phyloP scores from a whole-genome alignment of 768 basidiomycete genomes.

The Tulasnella calospora region DNA sequence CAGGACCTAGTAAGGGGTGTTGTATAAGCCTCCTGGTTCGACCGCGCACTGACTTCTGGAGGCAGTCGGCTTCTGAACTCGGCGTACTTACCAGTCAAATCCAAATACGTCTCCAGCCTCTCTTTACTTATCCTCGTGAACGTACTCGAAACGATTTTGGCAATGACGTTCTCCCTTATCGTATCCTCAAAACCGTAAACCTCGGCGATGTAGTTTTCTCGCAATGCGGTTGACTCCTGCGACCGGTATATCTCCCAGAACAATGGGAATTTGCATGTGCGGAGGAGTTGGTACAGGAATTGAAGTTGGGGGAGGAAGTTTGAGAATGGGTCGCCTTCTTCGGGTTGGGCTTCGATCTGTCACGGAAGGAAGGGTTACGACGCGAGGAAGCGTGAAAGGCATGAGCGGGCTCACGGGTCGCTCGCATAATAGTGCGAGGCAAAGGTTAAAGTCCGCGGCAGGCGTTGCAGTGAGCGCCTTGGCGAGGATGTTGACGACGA shows the following conservation, averaged over 20 bases:
- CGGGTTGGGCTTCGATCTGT: slow-evolving; percentile 8
- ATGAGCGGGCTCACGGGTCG: slow-evolving; percentile 36
- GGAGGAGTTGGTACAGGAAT: slow-evolving; percentile 62
- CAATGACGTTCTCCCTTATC: slow-evolving; percentile 63
- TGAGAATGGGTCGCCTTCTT: slow-evolving; percentile 75
- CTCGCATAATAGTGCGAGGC: slow-evolving; percentile 86
- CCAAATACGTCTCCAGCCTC: slow-evolving; percentile 65
- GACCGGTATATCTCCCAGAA: slow-evolving; percentile 79
- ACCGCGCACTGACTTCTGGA: neutral
- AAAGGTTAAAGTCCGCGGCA: slow-evolving; percentile 90
- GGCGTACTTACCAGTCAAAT: slow-evolving; percentile 51
- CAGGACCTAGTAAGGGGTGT: slow-evolving; percentile 42
- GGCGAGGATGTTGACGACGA: slow-evolving; percentile 90
- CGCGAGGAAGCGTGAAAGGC: neutral
- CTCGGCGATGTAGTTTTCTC: slow-evolving; percentile 84
- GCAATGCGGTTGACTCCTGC: slow-evolving; percentile 59
- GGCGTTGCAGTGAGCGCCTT: slow-evolving; percentile 82
- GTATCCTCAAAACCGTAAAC: slow-evolving; percentile 77
- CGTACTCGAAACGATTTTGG: slow-evolving; percentile 70
- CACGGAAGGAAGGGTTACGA: neutral
- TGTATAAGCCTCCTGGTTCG: neutral
- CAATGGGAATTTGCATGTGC: slow-evolving; percentile 79
- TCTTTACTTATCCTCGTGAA: slow-evolving; percentile 68
- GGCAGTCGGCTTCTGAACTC: neutral
- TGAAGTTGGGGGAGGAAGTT: slow-evolving; percentile 63